Evolutionary conservation across 2,329 filamentous ascomycete genomes (phyloP).

Genomic region (Apiospora kogelbergensis): DNA sequence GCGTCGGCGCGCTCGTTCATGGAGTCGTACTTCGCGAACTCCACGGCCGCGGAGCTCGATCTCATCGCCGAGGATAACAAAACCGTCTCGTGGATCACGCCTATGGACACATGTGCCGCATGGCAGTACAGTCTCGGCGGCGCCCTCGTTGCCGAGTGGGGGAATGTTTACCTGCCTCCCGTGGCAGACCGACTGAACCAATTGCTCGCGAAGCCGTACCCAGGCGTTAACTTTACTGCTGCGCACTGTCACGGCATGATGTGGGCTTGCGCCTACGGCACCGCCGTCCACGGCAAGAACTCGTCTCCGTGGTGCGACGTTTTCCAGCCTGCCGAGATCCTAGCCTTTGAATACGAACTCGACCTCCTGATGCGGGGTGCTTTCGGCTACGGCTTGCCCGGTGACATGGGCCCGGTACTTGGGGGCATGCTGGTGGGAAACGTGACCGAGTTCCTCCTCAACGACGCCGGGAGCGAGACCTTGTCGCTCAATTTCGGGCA

Average conservation of each 20-base stretch:
- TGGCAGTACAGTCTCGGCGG: slow-evolving; percentile 19
- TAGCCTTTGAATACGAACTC: slow-evolving; percentile 23
- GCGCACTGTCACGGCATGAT: slow-evolving; percentile 22
- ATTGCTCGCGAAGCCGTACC: slow-evolving; percentile 16
- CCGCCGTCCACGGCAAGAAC: slow-evolving; percentile 19
- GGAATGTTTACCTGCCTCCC: slow-evolving; percentile 21
- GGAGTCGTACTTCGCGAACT: slow-evolving; percentile 21
- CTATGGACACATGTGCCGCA: slow-evolving; percentile 18
- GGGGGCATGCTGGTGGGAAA: slow-evolving; percentile 23
- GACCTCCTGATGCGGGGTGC: slow-evolving; percentile 25
- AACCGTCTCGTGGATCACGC: slow-evolving; percentile 24
- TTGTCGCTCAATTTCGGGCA: slow-evolving; percentile 24
- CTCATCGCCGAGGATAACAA: slow-evolving; percentile 16
- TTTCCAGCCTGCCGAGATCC: slow-evolving; percentile 20
- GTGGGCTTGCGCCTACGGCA: slow-evolving; percentile 24
- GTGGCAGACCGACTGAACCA: slow-evolving; percentile 21
- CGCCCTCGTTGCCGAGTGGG: slow-evolving; percentile 15
- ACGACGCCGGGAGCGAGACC: background rate
- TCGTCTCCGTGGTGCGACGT: slow-evolving; percentile 23
- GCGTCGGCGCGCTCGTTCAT: slow-evolving; percentile 24
- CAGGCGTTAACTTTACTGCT: slow-evolving; percentile 19
- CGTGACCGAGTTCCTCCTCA: slow-evolving; percentile 19
- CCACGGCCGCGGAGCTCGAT: slow-evolving; percentile 18
- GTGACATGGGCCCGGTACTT: slow-evolving; percentile 21
- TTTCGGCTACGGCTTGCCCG: slow-evolving; percentile 23